A percentile compares a stretch with the other conserved stretches of the same genome.
phyloP scores from a whole-genome alignment of 345 rosid species.

The Camelina sativa region DNA sequence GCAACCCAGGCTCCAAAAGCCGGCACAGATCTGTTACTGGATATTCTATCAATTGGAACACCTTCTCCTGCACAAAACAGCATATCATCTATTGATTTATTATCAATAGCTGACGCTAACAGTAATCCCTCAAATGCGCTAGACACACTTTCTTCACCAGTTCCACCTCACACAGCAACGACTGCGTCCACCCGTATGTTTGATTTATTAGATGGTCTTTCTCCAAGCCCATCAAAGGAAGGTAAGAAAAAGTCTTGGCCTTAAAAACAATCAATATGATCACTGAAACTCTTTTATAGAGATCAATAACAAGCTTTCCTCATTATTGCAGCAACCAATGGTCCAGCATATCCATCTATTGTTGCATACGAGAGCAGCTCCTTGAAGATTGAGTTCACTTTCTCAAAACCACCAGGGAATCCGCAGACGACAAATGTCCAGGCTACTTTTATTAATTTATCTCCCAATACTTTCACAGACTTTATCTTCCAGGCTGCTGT shows the following conservation, averaged over 20 bases:
- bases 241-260: constrained; percentile 52
- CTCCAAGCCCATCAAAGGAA: constrained; percentile 58
- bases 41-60: constrained; percentile 87
- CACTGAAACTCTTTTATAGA: constrained; percentile 21
- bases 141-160: constrained; percentile 56
- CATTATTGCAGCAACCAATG: constrained; percentile 66
- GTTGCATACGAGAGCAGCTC: constrained; percentile 87
- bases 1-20: constrained; percentile 67
- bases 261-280: constrained; percentile 19
- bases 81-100: constrained; percentile 61
- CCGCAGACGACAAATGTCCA: constrained; percentile 66
- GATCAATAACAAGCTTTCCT: constrained; percentile 16
- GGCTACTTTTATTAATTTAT: constrained; percentile 81
- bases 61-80: constrained; percentile 62
- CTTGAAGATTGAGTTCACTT: constrained; percentile 74
- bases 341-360: constrained; percentile 71
- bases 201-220: constrained; percentile 90
- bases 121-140: constrained; percentile 49
- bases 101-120: constrained; percentile 57
- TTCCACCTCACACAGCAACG: constrained; percentile 50
- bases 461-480: constrained; percentile 65
- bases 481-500: constrained; percentile 98
- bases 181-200: constrained; percentile 59
- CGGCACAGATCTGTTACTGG: constrained; percentile 80
- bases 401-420: constrained; percentile 79